These are phyloP conservation scores for Neurospora sp. DNA, from an alignment of 2,329 filamentous ascomycete species.

Conservation along the genomic window DNA sequence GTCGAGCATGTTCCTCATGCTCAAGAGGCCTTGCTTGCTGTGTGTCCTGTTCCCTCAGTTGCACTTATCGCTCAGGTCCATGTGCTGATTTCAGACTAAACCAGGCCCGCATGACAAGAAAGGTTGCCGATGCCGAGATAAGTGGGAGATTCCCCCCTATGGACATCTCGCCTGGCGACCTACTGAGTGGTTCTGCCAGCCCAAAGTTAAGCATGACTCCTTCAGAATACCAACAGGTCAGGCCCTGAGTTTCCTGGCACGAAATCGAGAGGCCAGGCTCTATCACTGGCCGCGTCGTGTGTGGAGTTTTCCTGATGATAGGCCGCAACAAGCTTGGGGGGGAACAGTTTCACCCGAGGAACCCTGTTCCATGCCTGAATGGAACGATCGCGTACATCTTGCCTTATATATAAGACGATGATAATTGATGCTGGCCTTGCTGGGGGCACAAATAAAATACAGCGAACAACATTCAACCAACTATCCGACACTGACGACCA, in stretches of 20 bases:
- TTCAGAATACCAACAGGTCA: neutral
- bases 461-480: too few relatives aligned
- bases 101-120: slow-evolving; percentile 4
- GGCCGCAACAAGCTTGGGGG: neutral
- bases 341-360: neutral
- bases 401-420: neutral
- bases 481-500: too few relatives aligned
- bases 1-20: neutral
- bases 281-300: neutral
- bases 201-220: neutral
- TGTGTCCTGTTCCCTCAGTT: neutral
- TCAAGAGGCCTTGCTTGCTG: neutral
- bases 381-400: neutral
- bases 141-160: neutral
- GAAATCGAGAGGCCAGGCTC: neutral
- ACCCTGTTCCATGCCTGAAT: neutral
- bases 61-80: neutral
- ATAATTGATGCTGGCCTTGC: slow-evolving; percentile 3
- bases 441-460: neutral
- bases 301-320: neutral
- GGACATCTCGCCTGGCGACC: neutral
- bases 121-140: slow-evolving; percentile 3
- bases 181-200: neutral
- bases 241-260: neutral
- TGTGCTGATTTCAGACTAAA: neutral